A percentile compares a stretch with the other conserved stretches of the same genome.
These are phyloP conservation scores for Agaricus sinodeliciosus DNA, from an alignment of 768 basidiomycete genomes.

Conservation along the genomic window DNA sequence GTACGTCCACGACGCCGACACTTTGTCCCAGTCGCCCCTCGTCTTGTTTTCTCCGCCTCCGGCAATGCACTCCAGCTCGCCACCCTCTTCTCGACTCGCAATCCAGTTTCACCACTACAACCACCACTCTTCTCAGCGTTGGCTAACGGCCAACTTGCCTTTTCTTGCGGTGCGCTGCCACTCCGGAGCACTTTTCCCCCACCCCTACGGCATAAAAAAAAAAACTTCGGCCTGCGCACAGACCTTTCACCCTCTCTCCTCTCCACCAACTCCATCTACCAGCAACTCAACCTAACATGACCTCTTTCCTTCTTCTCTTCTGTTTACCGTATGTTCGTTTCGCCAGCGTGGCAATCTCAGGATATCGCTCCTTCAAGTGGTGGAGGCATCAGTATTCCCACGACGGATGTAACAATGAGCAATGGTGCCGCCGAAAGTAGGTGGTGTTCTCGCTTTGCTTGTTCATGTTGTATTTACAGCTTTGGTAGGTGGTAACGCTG, in stretches of 20 bases:
- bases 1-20: slow-evolving; percentile 72
- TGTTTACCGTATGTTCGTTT: slow-evolving; percentile 15
- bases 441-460: background rate
- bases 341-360: slow-evolving; percentile 79
- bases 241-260: background rate
- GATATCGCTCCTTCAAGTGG: slow-evolving; percentile 61
- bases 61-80: slow-evolving; percentile 5
- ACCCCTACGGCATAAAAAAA: background rate
- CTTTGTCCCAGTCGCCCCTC: slow-evolving; percentile 35
- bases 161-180: slow-evolving; percentile 12
- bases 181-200: slow-evolving; percentile 4
- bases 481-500: slow-evolving; percentile 1
- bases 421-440: slow-evolving; percentile 40
- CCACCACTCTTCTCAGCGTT: slow-evolving; percentile 24
- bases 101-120: slow-evolving; percentile 22
- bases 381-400: slow-evolving; percentile 66
- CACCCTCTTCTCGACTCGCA: background rate
- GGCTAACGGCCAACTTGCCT: slow-evolving; percentile 36
- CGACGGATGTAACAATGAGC: slow-evolving; percentile 36
- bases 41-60: slow-evolving; percentile 9
- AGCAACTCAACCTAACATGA: background rate
- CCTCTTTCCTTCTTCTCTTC: slow-evolving; percentile 15
- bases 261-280: background rate
- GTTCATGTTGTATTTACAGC: background rate
- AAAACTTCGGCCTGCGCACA: background rate